Conservation (phyloP, 371 early-diverging fungal species). For the Lichtheimia ornata region DNA sequence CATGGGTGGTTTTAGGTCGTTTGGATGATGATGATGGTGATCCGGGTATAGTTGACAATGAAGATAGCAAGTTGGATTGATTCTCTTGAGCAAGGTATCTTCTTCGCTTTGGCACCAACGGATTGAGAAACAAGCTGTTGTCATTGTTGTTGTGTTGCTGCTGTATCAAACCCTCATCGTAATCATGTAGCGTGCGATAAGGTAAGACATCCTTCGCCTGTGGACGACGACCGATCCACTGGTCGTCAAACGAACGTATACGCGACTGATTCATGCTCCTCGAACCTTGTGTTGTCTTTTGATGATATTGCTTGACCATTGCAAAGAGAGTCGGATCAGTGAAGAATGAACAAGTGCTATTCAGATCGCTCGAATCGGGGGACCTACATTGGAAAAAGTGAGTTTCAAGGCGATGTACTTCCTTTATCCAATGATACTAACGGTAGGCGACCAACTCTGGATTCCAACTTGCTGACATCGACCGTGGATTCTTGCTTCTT, state of each 20-base stretch:
- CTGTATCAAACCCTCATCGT: slow-evolving; percentile 14
- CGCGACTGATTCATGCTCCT: slow-evolving; percentile 1
- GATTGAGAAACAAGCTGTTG: slow-evolving; percentile 24
- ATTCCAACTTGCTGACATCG: not conserved
- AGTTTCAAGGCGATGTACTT: not conserved
- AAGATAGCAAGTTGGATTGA: slow-evolving; percentile 6
- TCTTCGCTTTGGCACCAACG: slow-evolving; percentile 28
- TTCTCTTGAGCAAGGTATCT: slow-evolving; percentile 18
- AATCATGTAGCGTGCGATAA: slow-evolving; percentile 20
- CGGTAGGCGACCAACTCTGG: not conserved
- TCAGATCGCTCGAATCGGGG: slow-evolving; percentile 8
- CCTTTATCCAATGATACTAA: not conserved
- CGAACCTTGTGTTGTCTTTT: not conserved
- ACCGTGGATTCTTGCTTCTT: not conserved
- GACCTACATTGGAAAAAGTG: slow-evolving; percentile 2
- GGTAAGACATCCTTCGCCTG: slow-evolving; percentile 46
- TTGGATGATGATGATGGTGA: slow-evolving; percentile 4
- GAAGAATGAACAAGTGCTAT: slow-evolving; percentile 20
- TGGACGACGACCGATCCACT: slow-evolving; percentile 21
- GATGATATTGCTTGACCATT: slow-evolving; percentile 15
- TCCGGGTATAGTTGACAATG: not conserved
- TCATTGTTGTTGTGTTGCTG: slow-evolving; percentile 7
- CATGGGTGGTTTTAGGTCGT: no score
- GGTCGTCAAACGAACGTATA: slow-evolving; percentile 9
- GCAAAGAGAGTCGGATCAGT: slow-evolving; percentile 29